Evolutionary conservation across 495 filamentous ascomycete species (phyloP), one percentile per base, ranked within the genome.

Genomic region (Elasticomyces elasticus): DNA sequence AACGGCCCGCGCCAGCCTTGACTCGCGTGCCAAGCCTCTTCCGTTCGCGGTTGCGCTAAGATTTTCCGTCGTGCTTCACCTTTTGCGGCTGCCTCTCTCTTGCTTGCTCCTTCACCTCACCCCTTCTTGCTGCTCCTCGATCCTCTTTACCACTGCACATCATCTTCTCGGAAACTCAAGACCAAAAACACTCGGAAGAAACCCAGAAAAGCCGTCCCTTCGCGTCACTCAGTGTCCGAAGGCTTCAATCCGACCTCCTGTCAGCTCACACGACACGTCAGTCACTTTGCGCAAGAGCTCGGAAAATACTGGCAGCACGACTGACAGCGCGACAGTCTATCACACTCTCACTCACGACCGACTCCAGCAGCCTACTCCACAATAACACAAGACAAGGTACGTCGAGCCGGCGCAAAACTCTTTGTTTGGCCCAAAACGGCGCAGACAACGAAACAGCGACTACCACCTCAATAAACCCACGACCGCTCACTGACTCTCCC

Each of bases 171-270:
- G 5, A 19, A 30, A 19, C 28, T 15, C 24, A n/a, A n/a, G n/a
- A n/a, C 44, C 45, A 49, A 49, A 51, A 40, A 51, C 48, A 51
- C 48, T 51, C 48, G 30, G 20, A 51, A 51, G 48, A 51, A 51
- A 51, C 15, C 33, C 19, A 49, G 25, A 51, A 51, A 51, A 51
- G 30, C 48, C 48, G 48, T 51, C 28, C 48, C 48, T 51, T 51
- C 30, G 28, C 27, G 48, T 19, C 42, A 4, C 42, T 12, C 28
- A 24, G 4, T 24, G 1, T 51, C 48, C 48, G 45, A 49, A 49
- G 45, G 45, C 45, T 49, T 49, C 45, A 28, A 10, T 31, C 27
- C 24, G 10, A 30, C 24, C 45, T 49, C 45, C 43, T 47, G 43
- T 47, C 43, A 47, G 43, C 43, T 47, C 24, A 27, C 24, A 47